Conservation (phyloP, 2,329 filamentous ascomycete genomes). For the Kalaharituber pfeilii region DNA sequence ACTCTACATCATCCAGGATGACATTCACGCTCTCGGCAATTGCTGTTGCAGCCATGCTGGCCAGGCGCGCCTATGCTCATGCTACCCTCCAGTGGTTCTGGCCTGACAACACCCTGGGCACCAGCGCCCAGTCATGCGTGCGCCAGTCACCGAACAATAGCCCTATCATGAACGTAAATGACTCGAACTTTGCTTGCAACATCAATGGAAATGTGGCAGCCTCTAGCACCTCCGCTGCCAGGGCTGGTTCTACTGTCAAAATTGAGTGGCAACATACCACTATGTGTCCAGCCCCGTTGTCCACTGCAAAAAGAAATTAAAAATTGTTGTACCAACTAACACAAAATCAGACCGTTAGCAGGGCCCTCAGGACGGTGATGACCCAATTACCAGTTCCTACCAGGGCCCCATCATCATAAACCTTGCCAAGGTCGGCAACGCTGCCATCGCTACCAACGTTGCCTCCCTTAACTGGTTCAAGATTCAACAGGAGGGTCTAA, state of each 20-base stretch:
- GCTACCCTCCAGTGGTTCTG: constrained; percentile 36
- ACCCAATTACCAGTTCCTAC: constrained; percentile 38
- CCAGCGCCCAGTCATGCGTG: constrained; percentile 5
- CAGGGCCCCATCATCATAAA: constrained; percentile 39
- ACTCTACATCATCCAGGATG: not conserved
- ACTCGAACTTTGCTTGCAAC: constrained; percentile 13
- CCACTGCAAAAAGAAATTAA: no score
- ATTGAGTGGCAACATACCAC: constrained; percentile 38
- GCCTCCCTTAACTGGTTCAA: constrained; percentile 19
- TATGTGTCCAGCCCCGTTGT: no score
- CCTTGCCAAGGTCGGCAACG: constrained; percentile 35
- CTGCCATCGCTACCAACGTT: constrained; percentile 27
- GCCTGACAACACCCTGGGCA: constrained; percentile 26
- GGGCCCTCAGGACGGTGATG: constrained; percentile 18
- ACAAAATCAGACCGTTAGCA: not conserved
- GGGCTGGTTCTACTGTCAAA: constrained; percentile 32
- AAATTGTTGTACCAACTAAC: no score
- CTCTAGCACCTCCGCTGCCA: constrained; percentile 5
- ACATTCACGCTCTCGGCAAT: constrained; percentile 11
- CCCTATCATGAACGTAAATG: constrained; percentile 12
- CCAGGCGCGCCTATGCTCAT: constrained; percentile 30
- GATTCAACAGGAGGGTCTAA: constrained; percentile 22
- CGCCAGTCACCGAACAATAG: constrained; percentile 14
- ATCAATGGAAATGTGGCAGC: constrained; percentile 9
- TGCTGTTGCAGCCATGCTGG: constrained; percentile 16